Percentiles rank a stretch among this genome's conserved stretches.
phyloP scores from a whole-genome alignment of 306 rosid genomes.

The Trifolium subterraneum region DNA sequence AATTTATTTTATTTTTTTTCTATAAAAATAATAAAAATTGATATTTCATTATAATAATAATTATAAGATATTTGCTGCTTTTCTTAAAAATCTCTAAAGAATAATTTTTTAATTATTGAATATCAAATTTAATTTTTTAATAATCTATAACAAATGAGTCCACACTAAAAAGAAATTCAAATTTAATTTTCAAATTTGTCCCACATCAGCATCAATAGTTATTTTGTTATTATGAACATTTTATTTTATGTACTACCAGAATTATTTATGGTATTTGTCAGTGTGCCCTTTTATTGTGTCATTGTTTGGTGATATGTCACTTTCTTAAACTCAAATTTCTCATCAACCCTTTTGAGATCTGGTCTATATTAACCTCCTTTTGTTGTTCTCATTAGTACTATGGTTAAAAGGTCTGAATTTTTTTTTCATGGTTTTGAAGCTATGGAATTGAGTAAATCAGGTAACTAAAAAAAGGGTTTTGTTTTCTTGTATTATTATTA shows the following conservation, averaged over 20 bases:
- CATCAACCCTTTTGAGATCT: constrained; percentile 39
- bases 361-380: constrained; percentile 36
- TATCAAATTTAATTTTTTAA: no score
- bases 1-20: no score
- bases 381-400: constrained; percentile 19
- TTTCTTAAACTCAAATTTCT: constrained; percentile 37
- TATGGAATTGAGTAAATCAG: constrained; percentile 47
- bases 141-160: no score
- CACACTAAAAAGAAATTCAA: background rate
- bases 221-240: constrained; percentile 5
- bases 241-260: constrained; percentile 13
- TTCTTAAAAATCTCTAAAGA: no score
- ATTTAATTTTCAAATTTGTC: constrained; percentile 31
- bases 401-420: background rate
- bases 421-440: constrained; percentile 19
- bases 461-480: constrained; percentile 15
- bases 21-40: no score
- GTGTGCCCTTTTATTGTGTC: constrained; percentile 46
- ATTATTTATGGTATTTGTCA: constrained; percentile 44
- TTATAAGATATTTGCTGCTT: no score
- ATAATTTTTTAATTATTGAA: no score
- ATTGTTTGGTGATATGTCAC: constrained; percentile 49
- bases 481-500: constrained; percentile 4
- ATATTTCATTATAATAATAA: no score
- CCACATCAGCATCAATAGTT: background rate